Base-by-base conservation (phyloP, 2,329 filamentous ascomycete species). In the Ophiognomonia clavigignenti-juglandacearum region DNA sequence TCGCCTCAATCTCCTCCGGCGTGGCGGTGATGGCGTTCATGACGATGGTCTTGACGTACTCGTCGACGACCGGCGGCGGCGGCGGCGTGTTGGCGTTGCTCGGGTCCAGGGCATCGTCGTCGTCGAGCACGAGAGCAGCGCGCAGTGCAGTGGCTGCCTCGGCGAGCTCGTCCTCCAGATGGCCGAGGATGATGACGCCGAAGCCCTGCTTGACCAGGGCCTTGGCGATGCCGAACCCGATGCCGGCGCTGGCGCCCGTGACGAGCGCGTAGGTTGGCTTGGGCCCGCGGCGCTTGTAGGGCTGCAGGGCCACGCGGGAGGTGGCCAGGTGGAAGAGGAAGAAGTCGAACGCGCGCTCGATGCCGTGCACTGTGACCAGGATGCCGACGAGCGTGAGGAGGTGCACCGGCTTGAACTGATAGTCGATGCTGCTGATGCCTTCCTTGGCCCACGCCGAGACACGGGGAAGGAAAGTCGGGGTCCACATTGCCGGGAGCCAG, bases 241-340 rank as follows among this genome's bases (percentile, higher is more conserved):
- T 63, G 31, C 62, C 64, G 23, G 61, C 62, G 52, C 61, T 62
- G 43, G 56, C 57, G 23, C 63, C 65, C 36, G 64, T 64, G 53
- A 68, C 53, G 50, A 67, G 58, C 40, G 59, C 63, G 35, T 58
- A 63, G 3, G 58, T 45, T 3, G 53, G 53, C 8, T 52, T 43
- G 9, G 53, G 39, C n/a, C 51, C 51, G 24, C 39, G 39, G n/a
- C 57, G 57, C 26, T 56, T 54, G 38, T 63, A 62, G 14, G 50
- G 34, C 13, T 54, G 31, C 20, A 63, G 41, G 2, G 57, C 48
- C 1, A 42, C 44, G 7, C 54, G 50, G n/a, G 60, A 53, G 6
- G 29, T 51, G 39, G 54, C 29, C 43, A 62, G 47, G 47, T 61
- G 54, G 18, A 55, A 54, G 36, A 43, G 31, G 18, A 58, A n/a